Conservation (phyloP, 2,329 filamentous ascomycete genomes). For the Mycocentrospora acerina region DNA sequence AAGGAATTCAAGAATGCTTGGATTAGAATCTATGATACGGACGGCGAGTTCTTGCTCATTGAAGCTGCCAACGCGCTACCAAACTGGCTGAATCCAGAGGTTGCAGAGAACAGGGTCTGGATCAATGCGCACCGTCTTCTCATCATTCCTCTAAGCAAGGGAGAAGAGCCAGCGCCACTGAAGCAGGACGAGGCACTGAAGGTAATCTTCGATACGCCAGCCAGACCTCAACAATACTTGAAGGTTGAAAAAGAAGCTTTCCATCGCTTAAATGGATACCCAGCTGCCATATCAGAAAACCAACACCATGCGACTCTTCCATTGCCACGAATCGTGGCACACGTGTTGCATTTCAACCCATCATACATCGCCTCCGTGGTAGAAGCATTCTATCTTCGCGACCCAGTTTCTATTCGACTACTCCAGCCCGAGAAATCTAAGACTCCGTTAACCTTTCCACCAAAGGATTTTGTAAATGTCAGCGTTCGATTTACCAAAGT, state of each 20-base stretch:
- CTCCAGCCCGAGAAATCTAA: conserved; percentile 57
- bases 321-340: conserved; percentile 79
- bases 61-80: conserved; percentile 89
- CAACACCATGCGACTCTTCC: conserved; percentile 74
- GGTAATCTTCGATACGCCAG: conserved; percentile 59
- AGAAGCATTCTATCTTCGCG: conserved; percentile 90
- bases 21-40: conserved; percentile 80
- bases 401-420: conserved; percentile 72
- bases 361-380: conserved; percentile 78
- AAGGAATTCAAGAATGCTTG: conserved; percentile 72
- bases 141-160: conserved; percentile 63
- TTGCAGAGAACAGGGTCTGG: conserved; percentile 87
- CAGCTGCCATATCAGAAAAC: conserved; percentile 69
- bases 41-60: conserved; percentile 93
- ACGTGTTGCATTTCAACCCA: conserved; percentile 73
- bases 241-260: conserved; percentile 87
- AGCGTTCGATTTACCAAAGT: conserved; percentile 84
- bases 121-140: conserved; percentile 74
- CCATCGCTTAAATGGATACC: conserved; percentile 82
- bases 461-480: conserved; percentile 74
- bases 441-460: conserved; percentile 64
- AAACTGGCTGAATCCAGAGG: conserved; percentile 87
- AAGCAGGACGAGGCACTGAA: conserved; percentile 64
- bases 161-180: conserved; percentile 46
- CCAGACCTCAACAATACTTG: conserved; percentile 67